Conservation (phyloP, 371 early-diverging fungal species). For the Mucor piriformis region DNA sequence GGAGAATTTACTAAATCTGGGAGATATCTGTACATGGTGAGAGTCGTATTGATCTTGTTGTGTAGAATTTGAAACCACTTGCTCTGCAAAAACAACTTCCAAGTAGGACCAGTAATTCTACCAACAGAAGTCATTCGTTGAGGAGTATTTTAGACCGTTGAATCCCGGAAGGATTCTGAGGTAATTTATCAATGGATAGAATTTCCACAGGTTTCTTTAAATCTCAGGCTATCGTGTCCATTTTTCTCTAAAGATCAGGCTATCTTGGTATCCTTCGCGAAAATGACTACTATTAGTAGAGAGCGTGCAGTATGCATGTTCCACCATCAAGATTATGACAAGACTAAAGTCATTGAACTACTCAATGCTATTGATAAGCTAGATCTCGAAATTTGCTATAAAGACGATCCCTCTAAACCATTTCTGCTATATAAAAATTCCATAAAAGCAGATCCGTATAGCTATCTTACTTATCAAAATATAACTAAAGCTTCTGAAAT, state of each 20-base stretch:
- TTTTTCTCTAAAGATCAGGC: conserved; percentile 16
- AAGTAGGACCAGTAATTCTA: too few relatives aligned
- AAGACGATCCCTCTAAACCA: conserved; percentile 21
- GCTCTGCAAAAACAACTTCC: too few relatives aligned
- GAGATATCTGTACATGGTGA: too few relatives aligned
- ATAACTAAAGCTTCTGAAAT: conserved; percentile 3
- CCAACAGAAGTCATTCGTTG: too few relatives aligned
- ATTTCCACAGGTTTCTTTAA: conserved; percentile 11
- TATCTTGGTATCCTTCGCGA: conserved; percentile 14
- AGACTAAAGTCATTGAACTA: conserved; percentile 23
- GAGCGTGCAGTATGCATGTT: conserved; percentile 22
- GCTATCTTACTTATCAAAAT: conserved; percentile 7
- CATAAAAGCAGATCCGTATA: conserved; percentile 15
- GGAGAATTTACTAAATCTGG: too few relatives aligned
- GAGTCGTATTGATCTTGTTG: too few relatives aligned
- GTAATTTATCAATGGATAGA: too few relatives aligned
- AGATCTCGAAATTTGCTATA: conserved; percentile 22
- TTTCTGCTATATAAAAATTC: conserved; percentile 14
- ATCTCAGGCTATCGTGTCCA: conserved; percentile 20
- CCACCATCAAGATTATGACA: conserved; percentile 22
- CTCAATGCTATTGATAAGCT: conserved; percentile 22
- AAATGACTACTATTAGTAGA: conserved; percentile 24
- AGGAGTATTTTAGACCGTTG: too few relatives aligned
- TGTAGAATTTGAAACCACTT: too few relatives aligned
- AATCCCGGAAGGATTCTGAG: too few relatives aligned